Evolutionary conservation across 2,329 filamentous ascomycete genomes (phyloP), one percentile per base, ranked within the genome.

Genomic region (Clarireedia homoeocarpa): DNA sequence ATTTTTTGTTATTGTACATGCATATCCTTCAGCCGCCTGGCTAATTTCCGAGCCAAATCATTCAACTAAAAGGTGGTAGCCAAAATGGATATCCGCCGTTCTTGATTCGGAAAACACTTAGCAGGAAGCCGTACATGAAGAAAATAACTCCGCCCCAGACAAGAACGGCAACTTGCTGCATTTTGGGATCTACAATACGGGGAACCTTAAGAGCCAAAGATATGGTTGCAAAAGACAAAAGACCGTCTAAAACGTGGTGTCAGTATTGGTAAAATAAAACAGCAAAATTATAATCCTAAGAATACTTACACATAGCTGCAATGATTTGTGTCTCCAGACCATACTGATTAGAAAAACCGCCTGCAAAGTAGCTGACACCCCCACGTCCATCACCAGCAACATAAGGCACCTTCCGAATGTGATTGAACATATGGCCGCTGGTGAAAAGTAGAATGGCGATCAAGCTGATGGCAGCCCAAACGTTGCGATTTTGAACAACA

Each of bases 381-480:
- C 94, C 94, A 54, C 81, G 84, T 24, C 90, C 89, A 69, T 97
- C 85, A 44, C 87, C 88, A 44, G 84, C 79, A 34, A 97, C 90
- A 66, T 99, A 99, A 2, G 94, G 94, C 2, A 95, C 89, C 71
- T 94, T 92, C 65, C 95, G 84, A 69, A 99, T 99, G 69, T 96
- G 91, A 73, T 97, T 99, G 80, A 95, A 99, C 95, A 99, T 99
- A 74, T 97, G 91, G 40, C 94, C 95, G 65, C 88, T 94, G 48
- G 88, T 96, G 74, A 97, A 99, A 57, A 96, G 78, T 44, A 99
- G 81, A 61, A 99, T 91, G 14, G 85, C 79, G 66, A 97, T 91
- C 63, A 99, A 76, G 72, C 88, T 95, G 66, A 95, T 73, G 23
- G 88, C 89, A 24, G 92, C 91, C 94, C 94, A 99, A 17, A 97